Conservation (phyloP, 2,329 filamentous ascomycete species). For the Penicillium italicum region DNA sequence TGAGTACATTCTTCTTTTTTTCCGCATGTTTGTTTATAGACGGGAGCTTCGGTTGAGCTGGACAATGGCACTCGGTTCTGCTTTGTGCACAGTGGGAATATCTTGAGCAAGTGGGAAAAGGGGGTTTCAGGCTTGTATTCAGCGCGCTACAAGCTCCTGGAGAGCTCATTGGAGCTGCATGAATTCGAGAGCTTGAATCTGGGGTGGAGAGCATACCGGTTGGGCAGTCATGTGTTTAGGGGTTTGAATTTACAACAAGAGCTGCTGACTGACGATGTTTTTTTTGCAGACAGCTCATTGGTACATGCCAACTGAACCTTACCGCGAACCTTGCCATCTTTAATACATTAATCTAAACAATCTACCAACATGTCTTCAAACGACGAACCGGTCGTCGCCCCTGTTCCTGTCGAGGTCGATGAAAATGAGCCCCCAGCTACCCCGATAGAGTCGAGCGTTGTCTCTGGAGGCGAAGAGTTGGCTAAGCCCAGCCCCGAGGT, state of each 20-base stretch:
- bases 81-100: neutral
- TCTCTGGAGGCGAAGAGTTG: conserved; percentile 35
- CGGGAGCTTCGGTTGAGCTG: neutral
- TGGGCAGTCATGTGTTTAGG: neutral
- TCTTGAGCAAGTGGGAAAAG: neutral
- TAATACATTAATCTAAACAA: conserved; percentile 5
- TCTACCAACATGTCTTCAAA: conserved; percentile 32
- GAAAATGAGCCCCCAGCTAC: conserved; percentile 35
- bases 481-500: conserved; percentile 36
- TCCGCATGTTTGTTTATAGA: conserved; percentile 1
- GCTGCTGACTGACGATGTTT: neutral
- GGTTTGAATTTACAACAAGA: neutral
- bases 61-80: neutral
- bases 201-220: neutral
- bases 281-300: neutral
- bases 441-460: conserved; percentile 31
- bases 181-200: neutral
- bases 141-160: neutral
- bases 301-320: conserved; percentile 1
- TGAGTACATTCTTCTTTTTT: conserved; percentile 15
- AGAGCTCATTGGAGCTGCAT: neutral
- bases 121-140: neutral
- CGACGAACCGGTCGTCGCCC: conserved; percentile 29
- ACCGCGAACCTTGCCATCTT: neutral
- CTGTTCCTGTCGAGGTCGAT: conserved; percentile 21